phyloP scores from a whole-genome alignment of 257 asterid genomes.

The Penstemon davidsonii region DNA sequence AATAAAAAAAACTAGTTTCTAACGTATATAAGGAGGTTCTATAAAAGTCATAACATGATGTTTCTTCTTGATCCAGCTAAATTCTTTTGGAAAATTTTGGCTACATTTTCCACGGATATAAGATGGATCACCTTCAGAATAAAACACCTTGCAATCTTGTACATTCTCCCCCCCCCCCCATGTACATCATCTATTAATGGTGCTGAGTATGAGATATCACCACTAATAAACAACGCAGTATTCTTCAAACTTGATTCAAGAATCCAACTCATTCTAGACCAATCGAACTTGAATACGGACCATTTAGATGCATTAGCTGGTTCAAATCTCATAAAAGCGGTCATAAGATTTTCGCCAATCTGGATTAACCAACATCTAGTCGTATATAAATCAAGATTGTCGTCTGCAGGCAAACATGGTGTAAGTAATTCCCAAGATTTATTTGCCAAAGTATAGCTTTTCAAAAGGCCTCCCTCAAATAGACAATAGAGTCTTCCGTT shows the following conservation, averaged over 20 bases:
- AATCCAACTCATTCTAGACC: constrained; percentile 6
- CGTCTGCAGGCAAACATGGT: not conserved
- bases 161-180: constrained; percentile 9
- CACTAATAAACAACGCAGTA: constrained; percentile 5
- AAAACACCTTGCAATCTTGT: constrained; percentile 12
- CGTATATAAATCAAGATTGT: not conserved
- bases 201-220: not conserved
- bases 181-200: not conserved
- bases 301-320: not conserved
- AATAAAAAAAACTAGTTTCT: not conserved
- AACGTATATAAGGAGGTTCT: not conserved
- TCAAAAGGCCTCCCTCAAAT: not conserved
- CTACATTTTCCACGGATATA: not conserved
- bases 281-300: constrained; percentile 7
- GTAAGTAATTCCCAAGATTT: not conserved
- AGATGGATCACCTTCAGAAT: not conserved
- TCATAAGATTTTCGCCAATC: not conserved
- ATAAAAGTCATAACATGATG: not conserved
- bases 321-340: too few relatives aligned
- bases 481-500: constrained; percentile 7
- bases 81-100: not conserved
- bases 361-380: not conserved
- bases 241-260: constrained; percentile 1
- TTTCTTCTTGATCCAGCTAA: too few relatives aligned
- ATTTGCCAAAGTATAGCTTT: not conserved